These are phyloP conservation scores for Sporisorium scitamineum DNA, from an alignment of 1,284 basidiomycete species.

Conservation along the genomic window DNA sequence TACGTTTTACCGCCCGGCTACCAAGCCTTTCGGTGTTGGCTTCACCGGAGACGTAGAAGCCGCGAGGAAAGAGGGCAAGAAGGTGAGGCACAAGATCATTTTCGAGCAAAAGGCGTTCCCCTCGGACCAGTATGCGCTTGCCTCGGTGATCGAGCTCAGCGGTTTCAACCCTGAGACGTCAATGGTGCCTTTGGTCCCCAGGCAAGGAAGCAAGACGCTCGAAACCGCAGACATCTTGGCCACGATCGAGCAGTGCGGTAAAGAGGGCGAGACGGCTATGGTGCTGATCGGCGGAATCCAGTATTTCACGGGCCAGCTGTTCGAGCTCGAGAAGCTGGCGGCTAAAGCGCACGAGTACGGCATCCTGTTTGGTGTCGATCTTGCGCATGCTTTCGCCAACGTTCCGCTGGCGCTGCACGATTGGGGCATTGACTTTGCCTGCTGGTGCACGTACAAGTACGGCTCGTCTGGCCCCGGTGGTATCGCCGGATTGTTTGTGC, in stretches of 20 bases:
- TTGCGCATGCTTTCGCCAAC: slow-evolving; percentile 95
- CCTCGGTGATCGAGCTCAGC: slow-evolving; percentile 85
- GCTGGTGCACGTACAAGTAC: slow-evolving; percentile 75
- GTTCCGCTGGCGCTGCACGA: slow-evolving; percentile 88
- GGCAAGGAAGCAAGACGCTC: slow-evolving; percentile 85
- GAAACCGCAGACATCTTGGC: slow-evolving; percentile 89
- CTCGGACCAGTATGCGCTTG: slow-evolving; percentile 95
- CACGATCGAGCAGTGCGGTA: slow-evolving; percentile 73
- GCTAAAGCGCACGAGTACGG: slow-evolving; percentile 80
- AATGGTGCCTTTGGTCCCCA: slow-evolving; percentile 83
- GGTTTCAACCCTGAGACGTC: slow-evolving; percentile 81
- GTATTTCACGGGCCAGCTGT: slow-evolving; percentile 97
- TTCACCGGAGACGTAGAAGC: slow-evolving; percentile 33
- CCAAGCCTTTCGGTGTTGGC: slow-evolving; percentile 44
- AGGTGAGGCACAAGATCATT: slow-evolving; percentile 83
- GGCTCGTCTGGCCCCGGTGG: slow-evolving; percentile 94
- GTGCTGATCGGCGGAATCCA: slow-evolving; percentile 72
- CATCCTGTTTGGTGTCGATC: slow-evolving; percentile 92
- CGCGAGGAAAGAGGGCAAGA: slow-evolving; percentile 34
- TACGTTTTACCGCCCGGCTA: slow-evolving; percentile 90
- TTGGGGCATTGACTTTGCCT: slow-evolving; percentile 93
- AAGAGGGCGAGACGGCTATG: slow-evolving; percentile 61
- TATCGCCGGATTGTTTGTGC: slow-evolving; percentile 91
- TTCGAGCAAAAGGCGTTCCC: slow-evolving; percentile 95
- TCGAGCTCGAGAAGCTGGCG: slow-evolving; percentile 86